Conservation (phyloP, 805 yeast genomes). For the Zygotorulaspora florentina region DNA sequence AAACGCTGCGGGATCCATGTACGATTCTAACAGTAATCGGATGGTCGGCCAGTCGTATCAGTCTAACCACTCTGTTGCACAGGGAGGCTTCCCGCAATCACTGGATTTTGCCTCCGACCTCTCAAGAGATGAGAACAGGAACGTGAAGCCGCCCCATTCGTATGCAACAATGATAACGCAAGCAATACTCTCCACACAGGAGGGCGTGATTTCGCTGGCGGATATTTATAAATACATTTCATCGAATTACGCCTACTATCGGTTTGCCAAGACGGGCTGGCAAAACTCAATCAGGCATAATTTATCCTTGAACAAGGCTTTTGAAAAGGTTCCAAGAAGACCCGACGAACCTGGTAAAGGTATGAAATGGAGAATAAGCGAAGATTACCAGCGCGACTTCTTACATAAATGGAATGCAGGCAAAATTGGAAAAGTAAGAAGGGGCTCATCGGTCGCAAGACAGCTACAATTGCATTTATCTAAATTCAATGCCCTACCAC, state of each 20-base stretch:
- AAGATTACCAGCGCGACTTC: constrained; percentile 78
- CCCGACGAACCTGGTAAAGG: constrained; percentile 98
- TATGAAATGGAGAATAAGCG: constrained; percentile 97
- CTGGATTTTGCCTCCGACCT: constrained; percentile 47
- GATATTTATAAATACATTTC: constrained; percentile 93
- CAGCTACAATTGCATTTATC: constrained; percentile 72
- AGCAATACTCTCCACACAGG: constrained; percentile 83
- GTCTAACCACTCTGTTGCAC: constrained; percentile 5
- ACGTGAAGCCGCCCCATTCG: constrained; percentile 93
- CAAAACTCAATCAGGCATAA: constrained; percentile 97
- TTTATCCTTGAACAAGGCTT: constrained; percentile 89
- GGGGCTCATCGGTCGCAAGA: constrained; percentile 79
- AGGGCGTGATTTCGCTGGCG: constrained; percentile 82
- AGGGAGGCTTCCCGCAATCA: constrained; percentile 26
- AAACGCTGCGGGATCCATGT: background rate
- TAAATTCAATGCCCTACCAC: constrained; percentile 40
- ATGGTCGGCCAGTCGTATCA: constrained; percentile 7
- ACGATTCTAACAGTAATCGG: constrained; percentile 3
- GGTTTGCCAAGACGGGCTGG: constrained; percentile 94
- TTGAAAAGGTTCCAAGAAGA: constrained; percentile 93
- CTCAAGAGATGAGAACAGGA: constrained; percentile 81
- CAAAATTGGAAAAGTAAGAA: constrained; percentile 62
- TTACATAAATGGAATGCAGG: constrained; percentile 76
- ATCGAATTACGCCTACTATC: constrained; percentile 82
- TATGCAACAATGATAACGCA: constrained; percentile 99